A percentile compares a stretch with the other conserved stretches of the same genome.
Conservation (phyloP, 768 basidiomycete genomes). For the Tulasnella sp. region DNA sequence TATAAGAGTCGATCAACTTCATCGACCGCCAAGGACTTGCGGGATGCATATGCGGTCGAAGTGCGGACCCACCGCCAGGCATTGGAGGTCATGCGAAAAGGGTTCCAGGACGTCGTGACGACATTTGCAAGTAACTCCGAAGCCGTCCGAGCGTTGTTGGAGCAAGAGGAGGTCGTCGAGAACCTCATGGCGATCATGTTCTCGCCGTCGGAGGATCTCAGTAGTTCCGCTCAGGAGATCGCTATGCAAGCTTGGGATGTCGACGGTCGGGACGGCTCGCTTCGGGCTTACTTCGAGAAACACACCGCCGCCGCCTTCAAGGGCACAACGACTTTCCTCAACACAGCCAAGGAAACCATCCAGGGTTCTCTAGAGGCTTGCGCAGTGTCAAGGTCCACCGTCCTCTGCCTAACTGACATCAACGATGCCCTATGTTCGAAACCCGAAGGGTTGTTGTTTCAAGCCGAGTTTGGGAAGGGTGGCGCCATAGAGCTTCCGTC, state of each 20-base stretch:
- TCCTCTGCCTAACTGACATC: constrained; percentile 87
- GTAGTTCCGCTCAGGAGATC: constrained; percentile 71
- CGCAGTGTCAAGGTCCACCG: constrained; percentile 81
- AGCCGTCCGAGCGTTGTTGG: constrained; percentile 49
- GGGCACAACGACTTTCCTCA: constrained; percentile 66
- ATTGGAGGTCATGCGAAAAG: constrained; percentile 53
- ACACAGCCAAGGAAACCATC: constrained; percentile 60
- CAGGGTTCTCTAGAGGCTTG: constrained; percentile 75
- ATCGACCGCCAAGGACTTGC: constrained; percentile 17
- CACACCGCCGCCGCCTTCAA: constrained; percentile 61
- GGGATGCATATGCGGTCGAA: constrained; percentile 31
- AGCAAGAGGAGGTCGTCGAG: constrained; percentile 52
- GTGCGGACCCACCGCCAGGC: constrained; percentile 56
- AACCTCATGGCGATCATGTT: constrained; percentile 66
- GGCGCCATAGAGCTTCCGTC: constrained; percentile 47
- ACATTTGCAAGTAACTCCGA: constrained; percentile 61
- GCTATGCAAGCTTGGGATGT: constrained; percentile 82
- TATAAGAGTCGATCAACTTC: constrained; percentile 36
- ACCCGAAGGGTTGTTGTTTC: constrained; percentile 65
- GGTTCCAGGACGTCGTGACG: constrained; percentile 59
- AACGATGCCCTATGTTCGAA: constrained; percentile 79
- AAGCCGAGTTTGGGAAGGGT: constrained; percentile 46
- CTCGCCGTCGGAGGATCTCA: constrained; percentile 74
- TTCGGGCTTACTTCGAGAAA: constrained; percentile 69
- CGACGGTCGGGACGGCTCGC: constrained; percentile 84